Base-by-base conservation (phyloP, 768 basidiomycete species). In the Lactarius evosmus region DNA sequence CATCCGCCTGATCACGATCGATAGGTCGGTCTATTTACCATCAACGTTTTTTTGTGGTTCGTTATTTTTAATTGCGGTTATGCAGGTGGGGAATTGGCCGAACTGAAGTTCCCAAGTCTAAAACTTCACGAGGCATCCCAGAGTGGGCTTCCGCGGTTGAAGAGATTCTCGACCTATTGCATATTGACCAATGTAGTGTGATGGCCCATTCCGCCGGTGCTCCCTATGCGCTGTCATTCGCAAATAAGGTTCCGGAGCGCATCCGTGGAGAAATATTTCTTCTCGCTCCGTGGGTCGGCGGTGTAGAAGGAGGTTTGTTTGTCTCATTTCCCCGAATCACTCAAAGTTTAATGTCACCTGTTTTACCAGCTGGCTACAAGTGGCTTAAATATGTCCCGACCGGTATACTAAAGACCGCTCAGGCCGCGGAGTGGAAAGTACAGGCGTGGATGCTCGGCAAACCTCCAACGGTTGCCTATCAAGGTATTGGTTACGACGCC, bases 361-460 rank as follows among this genome's bases (percentile, higher is more conserved):
- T 46, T 32, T 61, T 49, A 60, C 11, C 66, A 91, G 89, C 82
- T 70, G 88, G 92, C 17, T 98, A 97, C 77, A 95, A 89, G 72
- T 98, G 95, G 94, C 82, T 99, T 58, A 96, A 95, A 75, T 98
- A 95, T 72, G 91, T 99, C 7, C 96, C 96, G 0, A 92, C 91
- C 65, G 87, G 91, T 32, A 85, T 99, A 41, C 79, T 99, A 67
- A 94, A 91, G 78, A 95, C 95, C 0, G 96, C 95, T 0, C 95
- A 96, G 74, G 92, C 94, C 4, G 96, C 96, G 0, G 96, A 99
- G 72, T 98, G 95, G 95, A 93, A 90, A 74, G 80, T 98, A 51
- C 94, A 97, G 71, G 91, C 92, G 0, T 98, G 95, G 92, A 92
- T 93, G 87, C 84, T 99, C 33, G 97, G 96, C 67, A 98, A 98